phyloP scores from a whole-genome alignment of 2,329 filamentous ascomycete species.

The Hysterium pulicare region DNA sequence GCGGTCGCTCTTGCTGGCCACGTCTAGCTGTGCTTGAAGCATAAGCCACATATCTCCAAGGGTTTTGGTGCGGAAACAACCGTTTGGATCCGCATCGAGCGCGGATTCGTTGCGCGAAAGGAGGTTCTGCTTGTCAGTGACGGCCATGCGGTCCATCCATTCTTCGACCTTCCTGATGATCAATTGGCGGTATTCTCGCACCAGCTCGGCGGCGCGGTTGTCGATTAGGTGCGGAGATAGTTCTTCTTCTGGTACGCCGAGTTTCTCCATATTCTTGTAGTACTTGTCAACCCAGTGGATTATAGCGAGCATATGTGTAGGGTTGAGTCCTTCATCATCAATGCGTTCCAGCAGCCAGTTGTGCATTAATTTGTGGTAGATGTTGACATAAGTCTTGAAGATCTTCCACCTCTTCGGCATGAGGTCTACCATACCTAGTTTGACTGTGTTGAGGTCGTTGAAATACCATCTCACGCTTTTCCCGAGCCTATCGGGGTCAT shows the following conservation, averaged over 20 bases:
- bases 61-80: slow-evolving; percentile 88
- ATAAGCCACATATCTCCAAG: slow-evolving; percentile 96
- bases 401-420: slow-evolving; percentile 98
- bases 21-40: slow-evolving; percentile 86
- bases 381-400: slow-evolving; percentile 80
- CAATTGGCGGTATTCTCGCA: slow-evolving; percentile 88
- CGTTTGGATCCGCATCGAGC: slow-evolving; percentile 82
- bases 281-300: slow-evolving; percentile 96
- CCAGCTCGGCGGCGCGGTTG: slow-evolving; percentile 82
- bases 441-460: slow-evolving; percentile 93
- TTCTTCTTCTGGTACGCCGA: slow-evolving; percentile 75
- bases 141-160: slow-evolving; percentile 93
- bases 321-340: slow-evolving; percentile 79
- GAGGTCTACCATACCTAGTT: slow-evolving; percentile 83
- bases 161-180: slow-evolving; percentile 95
- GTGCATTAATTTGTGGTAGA: slow-evolving; percentile 94
- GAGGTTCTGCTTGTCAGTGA: slow-evolving; percentile 78
- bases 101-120: slow-evolving; percentile 73
- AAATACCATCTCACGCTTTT: slow-evolving; percentile 96
- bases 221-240: slow-evolving; percentile 84
- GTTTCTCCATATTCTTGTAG: slow-evolving; percentile 90
- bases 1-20: slow-evolving; percentile 79
- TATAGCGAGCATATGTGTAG: slow-evolving; percentile 84
- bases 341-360: slow-evolving; percentile 82
- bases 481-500: slow-evolving; percentile 77